Percentiles rank a stretch among this genome's conserved stretches.
Conservation (phyloP, 257 asterid species). For the Galeopsis tetrahit region DNA sequence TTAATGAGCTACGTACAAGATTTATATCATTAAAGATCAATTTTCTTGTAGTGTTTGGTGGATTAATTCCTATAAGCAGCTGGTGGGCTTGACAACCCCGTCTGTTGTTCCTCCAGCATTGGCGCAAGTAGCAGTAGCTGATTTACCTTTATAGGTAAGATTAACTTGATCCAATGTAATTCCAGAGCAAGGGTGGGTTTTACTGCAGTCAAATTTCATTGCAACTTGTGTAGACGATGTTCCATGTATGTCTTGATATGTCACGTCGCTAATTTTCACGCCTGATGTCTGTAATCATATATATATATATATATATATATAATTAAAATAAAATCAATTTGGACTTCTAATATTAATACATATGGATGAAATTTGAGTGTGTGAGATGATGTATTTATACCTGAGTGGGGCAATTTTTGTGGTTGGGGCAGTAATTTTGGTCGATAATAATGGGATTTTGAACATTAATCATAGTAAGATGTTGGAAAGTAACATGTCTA, state of each 20-base stretch:
- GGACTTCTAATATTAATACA: too few relatives aligned
- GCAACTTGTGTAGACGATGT: conserved; percentile 49
- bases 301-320: too few relatives aligned
- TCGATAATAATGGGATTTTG: conserved; percentile 61
- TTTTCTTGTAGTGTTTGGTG: too few relatives aligned
- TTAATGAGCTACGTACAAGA: too few relatives aligned
- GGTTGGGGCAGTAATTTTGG: conserved; percentile 64
- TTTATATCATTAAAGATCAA: too few relatives aligned
- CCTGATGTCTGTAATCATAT: conserved; percentile 37
- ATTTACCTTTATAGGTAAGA: conserved; percentile 35
- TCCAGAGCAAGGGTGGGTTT: conserved; percentile 38
- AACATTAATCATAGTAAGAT: conserved; percentile 48
- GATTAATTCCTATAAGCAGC: conserved; percentile 35
- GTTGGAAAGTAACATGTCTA: conserved; percentile 42
- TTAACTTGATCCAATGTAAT: conserved; percentile 42
- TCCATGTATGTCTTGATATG: conserved; percentile 51
- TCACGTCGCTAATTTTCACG: conserved; percentile 44
- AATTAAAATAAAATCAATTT: too few relatives aligned
- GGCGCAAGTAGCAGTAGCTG: conserved; percentile 41
- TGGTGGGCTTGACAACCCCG: conserved; percentile 37
- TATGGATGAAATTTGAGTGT: neutral
- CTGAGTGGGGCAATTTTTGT: conserved; percentile 43
- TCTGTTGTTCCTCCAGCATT: conserved; percentile 37
- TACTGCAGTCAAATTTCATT: conserved; percentile 47
- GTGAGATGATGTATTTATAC: conserved; percentile 26